Evolutionary conservation across 2,329 filamentous ascomycete species (phyloP), one percentile per base, ranked within the genome.

Genomic region (Periconia macrospinosa): DNA sequence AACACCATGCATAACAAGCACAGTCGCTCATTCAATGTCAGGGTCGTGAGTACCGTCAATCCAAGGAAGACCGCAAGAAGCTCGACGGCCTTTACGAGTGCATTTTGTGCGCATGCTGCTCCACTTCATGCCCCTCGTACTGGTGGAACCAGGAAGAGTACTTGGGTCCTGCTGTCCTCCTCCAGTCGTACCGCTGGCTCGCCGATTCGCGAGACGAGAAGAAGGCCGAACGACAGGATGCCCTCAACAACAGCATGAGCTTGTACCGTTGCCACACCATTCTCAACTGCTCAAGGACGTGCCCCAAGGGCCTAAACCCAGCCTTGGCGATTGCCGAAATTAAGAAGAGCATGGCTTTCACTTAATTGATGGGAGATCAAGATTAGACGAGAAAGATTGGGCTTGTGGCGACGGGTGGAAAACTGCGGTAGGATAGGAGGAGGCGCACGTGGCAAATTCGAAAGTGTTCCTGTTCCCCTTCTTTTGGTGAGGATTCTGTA

Each of bases 71-170:
- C 66, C 92, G 94, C 73, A 90, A 87, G 80, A 99, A 96, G 87
- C 88, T 99, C 52, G 94, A 97, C 75, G 94, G 94, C 62, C 86
- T 97, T 30, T 97, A 99, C 82, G 94, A 99, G 81, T 99, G 94
- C 81, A 97, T 99, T 78, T 88, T 99, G 54, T 99, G 94, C 83
- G 93, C 93, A 67, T 99, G 94, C 87, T 99, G 94, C 87, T 94
- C 90, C 64, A 99, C 94, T 19, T 96, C 93, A 45, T 99, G 94
- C 84, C 94, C 94, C n/a, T 97, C 92, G 17, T 99, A 99, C 84
- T 99, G 94, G 94, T 99, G 94, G 94, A 99, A 99, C 83, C 87
- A 89, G 66, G 92, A 97, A 80, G 92, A 97, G 78, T 99, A 99
- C 81, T 90, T 99, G 47, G 94, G 94, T 60, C 94, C 94, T 55